Conservation (phyloP, 306 rosid genomes). For the Carpinus viminea region DNA sequence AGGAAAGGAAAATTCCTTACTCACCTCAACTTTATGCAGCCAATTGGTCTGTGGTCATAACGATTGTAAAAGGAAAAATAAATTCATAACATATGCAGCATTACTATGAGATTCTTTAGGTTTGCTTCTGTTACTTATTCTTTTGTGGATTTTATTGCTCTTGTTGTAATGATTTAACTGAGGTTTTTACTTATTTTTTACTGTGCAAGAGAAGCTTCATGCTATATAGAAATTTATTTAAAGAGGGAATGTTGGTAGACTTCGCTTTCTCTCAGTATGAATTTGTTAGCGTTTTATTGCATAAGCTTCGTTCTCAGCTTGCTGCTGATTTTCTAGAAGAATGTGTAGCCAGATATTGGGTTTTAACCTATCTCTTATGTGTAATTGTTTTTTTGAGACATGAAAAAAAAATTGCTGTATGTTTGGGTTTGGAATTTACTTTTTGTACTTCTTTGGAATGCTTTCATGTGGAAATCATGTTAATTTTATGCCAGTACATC, state of each 20-base stretch:
- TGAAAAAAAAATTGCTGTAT: not conserved
- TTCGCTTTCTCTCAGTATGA: not conserved
- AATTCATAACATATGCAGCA: not conserved
- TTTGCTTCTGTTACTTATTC: not conserved
- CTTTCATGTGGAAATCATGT: conserved; percentile 1
- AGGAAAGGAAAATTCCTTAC: not conserved
- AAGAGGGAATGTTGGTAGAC: not conserved
- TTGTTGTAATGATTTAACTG: not conserved
- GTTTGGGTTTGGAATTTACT: not conserved
- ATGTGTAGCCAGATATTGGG: not conserved
- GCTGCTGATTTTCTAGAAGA: not conserved
- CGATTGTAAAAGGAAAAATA: not conserved
- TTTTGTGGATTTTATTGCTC: not conserved
- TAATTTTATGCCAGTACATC: not conserved
- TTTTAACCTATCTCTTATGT: not conserved
- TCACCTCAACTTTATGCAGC: not conserved
- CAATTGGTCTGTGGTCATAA: not conserved
- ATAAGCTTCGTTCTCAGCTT: not conserved
- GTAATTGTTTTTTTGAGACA: not conserved
- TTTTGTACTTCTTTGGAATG: not conserved
- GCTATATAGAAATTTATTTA: not conserved
- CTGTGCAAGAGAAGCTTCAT: not conserved
- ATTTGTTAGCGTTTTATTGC: not conserved
- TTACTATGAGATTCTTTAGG: not conserved
- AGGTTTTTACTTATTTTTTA: not conserved